Base-by-base conservation (phyloP, 2,329 filamentous ascomycete genomes). In the Beauveria varroae region DNA sequence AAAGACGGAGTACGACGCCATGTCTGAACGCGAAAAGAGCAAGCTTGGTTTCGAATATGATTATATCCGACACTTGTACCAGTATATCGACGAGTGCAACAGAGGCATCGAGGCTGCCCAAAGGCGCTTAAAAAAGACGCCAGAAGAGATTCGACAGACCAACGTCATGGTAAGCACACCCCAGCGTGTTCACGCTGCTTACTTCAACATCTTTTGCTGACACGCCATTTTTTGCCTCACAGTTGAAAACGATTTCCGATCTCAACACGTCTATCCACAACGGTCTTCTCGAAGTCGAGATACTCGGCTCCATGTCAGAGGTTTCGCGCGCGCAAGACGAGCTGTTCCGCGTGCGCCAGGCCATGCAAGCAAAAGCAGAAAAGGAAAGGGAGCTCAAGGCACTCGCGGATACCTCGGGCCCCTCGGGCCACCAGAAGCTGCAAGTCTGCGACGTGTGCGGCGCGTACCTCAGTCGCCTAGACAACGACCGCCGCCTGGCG, bases 391-490 rank as follows among this genome's bases (percentile, higher is more conserved):
- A 98, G 71, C 82, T 99, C 63, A 96, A 96, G 74, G 87, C 89
- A 3, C 82, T 99, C 26, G 90, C 89, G 60, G 95, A 99, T 75
- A 98, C 93, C 0, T 91, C 88, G 28, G 95, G 95, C 0, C 95
- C 95, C 0, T 92, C 87, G 0, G 95, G 95, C 20, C 95, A 99
- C 75, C 95, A 99, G 79, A 99, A 99, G 74, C 81, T 99, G 46
- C 95, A 99, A 74, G 95, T 99, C 52, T 99, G 95, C 81, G 95
- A 99, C 75, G 95, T 98, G 1, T 99, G 95, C 74, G 95, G 95
- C 64, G 95, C 95, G 6, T 99, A 98, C 73, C 82, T 99, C 43
- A 92, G 87, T 64, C 80, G 95, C 24, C 82, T 99, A 37, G 95
- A 99, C 72, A 99, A 99, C 71, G 95, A 99, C 73, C 85, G 95